These are phyloP conservation scores for Rhodotorula sp. DNA, from an alignment of 1,284 basidiomycete genomes.

Conservation along the genomic window DNA sequence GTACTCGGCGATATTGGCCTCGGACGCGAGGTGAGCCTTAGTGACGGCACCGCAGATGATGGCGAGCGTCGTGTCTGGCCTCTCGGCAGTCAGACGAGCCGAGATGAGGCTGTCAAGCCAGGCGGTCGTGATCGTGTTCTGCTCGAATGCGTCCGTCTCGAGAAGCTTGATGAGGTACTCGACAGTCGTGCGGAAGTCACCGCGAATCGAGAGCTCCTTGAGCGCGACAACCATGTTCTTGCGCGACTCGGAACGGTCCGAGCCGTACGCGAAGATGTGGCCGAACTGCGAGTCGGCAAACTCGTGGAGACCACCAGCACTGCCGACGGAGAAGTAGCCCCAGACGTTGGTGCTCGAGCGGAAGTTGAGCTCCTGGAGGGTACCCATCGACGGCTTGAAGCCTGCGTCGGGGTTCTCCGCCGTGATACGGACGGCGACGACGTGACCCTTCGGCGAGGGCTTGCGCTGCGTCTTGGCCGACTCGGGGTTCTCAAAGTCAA, in stretches of 20 bases:
- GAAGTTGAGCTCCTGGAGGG: slow-evolving; percentile 98
- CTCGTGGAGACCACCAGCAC: slow-evolving; percentile 95
- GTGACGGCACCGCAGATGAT: slow-evolving; percentile 97
- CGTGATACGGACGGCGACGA: slow-evolving; percentile 98
- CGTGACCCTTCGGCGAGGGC: slow-evolving; percentile 95
- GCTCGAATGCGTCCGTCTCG: slow-evolving; percentile 93
- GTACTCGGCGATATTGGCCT: slow-evolving; percentile 89
- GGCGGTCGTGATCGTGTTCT: slow-evolving; percentile 96
- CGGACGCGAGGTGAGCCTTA: slow-evolving; percentile 87
- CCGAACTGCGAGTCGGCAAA: slow-evolving; percentile 99
- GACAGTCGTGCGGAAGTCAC: slow-evolving; percentile 97
- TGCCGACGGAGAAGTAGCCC: slow-evolving; percentile 97
- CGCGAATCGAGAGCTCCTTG: slow-evolving; percentile 97
- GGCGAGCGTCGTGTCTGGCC: slow-evolving; percentile 86
- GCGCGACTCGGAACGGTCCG: slow-evolving; percentile 89
- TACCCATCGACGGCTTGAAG: slow-evolving; percentile 99
- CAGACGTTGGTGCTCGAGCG: slow-evolving; percentile 98
- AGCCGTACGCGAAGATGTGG: slow-evolving; percentile 98
- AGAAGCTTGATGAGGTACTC: slow-evolving; percentile 76
- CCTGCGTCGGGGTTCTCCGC: slow-evolving; percentile 99
- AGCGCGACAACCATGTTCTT: slow-evolving; percentile 99
- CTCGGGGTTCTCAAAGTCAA: slow-evolving; percentile 87
- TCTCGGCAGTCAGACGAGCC: slow-evolving; percentile 90
- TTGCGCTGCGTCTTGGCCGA: slow-evolving; percentile 86
- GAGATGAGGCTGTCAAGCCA: slow-evolving; percentile 98